These are phyloP conservation scores for Lecanicillium sp. DNA, from an alignment of 2,329 filamentous ascomycete genomes.

Conservation along the genomic window DNA sequence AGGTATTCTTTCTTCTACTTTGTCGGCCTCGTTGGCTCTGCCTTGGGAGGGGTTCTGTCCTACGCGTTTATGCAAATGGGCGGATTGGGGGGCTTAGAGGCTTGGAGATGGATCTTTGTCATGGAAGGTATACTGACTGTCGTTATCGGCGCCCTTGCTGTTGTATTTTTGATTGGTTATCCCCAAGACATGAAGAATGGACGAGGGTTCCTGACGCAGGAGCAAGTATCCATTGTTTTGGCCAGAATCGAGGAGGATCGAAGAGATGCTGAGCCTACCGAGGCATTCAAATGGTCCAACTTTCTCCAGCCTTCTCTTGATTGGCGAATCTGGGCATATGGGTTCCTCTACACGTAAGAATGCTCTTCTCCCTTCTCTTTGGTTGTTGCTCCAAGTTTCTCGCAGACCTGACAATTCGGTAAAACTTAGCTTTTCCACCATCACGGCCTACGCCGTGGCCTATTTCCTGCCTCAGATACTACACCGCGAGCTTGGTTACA, in stretches of 20 bases:
- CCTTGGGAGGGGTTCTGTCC: too few species aligned
- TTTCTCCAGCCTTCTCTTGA: not conserved
- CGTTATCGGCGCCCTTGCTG: constrained; percentile 5
- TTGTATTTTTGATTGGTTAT: constrained; percentile 12
- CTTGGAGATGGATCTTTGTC: too few species aligned
- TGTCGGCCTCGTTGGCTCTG: too few species aligned
- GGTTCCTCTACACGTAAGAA: constrained; percentile 2
- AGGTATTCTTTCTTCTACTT: too few species aligned
- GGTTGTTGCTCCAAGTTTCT: too few species aligned
- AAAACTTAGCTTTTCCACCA: not conserved
- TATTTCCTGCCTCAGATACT: constrained; percentile 7
- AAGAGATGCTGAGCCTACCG: constrained; percentile 1
- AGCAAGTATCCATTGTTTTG: not conserved
- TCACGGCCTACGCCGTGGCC: constrained; percentile 3
- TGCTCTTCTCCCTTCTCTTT: too few species aligned
- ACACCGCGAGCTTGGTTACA: constrained; percentile 5
- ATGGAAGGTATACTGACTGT: not conserved
- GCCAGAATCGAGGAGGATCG: not conserved
- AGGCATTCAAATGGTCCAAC: constrained; percentile 1
- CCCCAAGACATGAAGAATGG: constrained; percentile 5
- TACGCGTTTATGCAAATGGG: too few species aligned
- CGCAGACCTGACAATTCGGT: too few species aligned
- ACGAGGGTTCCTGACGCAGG: constrained; percentile 5
- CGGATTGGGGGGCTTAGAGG: too few species aligned
- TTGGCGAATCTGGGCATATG: constrained; percentile 5